Base-by-base conservation (phyloP, 2,329 filamentous ascomycete species). In the Alternaria sp. region DNA sequence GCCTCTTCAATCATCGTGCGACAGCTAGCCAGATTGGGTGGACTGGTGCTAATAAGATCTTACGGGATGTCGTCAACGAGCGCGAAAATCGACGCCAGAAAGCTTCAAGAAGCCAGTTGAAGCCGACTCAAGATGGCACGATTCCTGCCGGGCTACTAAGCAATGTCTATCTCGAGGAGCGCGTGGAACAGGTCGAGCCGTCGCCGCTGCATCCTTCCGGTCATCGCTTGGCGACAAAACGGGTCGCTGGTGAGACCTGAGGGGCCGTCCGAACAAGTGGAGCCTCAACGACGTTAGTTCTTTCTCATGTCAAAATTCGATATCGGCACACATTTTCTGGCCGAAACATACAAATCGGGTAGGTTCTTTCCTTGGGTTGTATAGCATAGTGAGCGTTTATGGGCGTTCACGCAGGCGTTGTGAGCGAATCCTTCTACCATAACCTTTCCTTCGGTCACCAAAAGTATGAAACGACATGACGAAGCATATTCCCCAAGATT, bases 1-100 rank as follows among this genome's bases (percentile, higher is more conserved):
- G 84, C 60, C 78, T 92, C 2, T 81, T 93, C 34, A 89, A 91
- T 68, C 87, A 87, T 52, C 83, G 81, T 12, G 82, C 82, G 27
- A 82, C 89, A 9, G 86, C 85, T 43, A 77, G 73, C 18, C 78
- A 78, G 34, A 68, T 83, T 18, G 80, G 81, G 14, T 75, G 71
- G 64, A 68, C 74, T 22, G 79, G 75, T 2, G 74, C 80, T n/a
- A 73, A 69, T 5, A 78, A 75, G 40, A 71, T 82, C 54, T 78
- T 82, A 74, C 79, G 76, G 16, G 74, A 78, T 36, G 78, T 82
- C 9, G 68, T 83, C 22, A 74, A 73, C 7, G 82, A 84, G 71
- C 81, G 82, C 49, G 82, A 84, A 63, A 67, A 45, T 16, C 73
- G 78, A 12, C 78, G 79, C 59, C 77, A 71, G 36, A 81, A 76